Evolutionary conservation across 306 rosid species (phyloP), one percentile per base, ranked within the genome.

Genomic region (Luffa aegyptiaca): DNA sequence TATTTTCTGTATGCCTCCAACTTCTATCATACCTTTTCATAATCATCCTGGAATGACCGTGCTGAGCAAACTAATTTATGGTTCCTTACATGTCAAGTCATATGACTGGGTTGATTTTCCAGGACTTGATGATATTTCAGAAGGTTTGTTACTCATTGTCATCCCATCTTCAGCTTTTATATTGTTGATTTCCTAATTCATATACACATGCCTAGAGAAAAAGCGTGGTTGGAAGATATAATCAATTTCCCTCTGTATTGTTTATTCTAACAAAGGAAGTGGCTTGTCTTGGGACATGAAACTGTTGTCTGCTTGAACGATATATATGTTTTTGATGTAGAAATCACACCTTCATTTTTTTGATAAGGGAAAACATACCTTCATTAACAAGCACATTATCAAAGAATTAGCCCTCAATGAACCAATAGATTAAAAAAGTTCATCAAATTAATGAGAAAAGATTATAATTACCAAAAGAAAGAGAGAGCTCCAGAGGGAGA

Each of bases 41-140:
- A 88, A 95, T 83, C 98, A 95, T 85, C 97, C 98, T 82, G 97
- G 93, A 81, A 95, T 95, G 98, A 92, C 97, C 21, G 97, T 95
- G 64, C 83, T 92, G 81, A 92, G 98, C 97, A 95, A 95, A 90
- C 97, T 95, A 85, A 51, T 95, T 63, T 95, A 95, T 81, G 98
- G 98, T 73, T 83, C 98, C 42, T 10, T 95, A 39, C 53, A 84
- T 88, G 97, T 92, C 80, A 89, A 84, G 83, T 92, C 98, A 55
- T 95, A 90, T 57, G 98, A 95, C 87, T 95, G 97, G 98, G 80
- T 92, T 72, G 97, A 90, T 88, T 78, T 77, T 21, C 91, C 93
- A 75, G 92, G 79, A 69, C 77, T 88, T 16, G 63, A 77, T 18
- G 88, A 88, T 87, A 71, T 90, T 83, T 79, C 85, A 58, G 88